Evolutionary conservation across 768 basidiomycete species (phyloP), one percentile per base, ranked within the genome.

Genomic region (Boletus rufocinnamomeus): DNA sequence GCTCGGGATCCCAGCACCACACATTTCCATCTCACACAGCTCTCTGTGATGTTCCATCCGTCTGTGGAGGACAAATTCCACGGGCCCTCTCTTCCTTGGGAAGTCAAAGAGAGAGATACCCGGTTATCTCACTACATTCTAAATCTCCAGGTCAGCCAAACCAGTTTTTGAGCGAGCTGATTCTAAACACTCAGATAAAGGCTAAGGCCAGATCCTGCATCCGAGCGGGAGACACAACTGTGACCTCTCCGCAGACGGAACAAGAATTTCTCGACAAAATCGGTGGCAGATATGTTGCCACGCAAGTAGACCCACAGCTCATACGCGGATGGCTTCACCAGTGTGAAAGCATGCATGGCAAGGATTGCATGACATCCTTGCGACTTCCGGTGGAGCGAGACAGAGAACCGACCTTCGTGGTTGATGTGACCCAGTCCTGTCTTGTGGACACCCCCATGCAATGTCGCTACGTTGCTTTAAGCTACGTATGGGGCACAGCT

Each of bases 261-360:
- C 14, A 53, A 6, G 52, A 50, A 11, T 52, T 51, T 2, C 50
- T 64, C 6, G 30, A 40, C 5, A 19, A 48, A 0, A 40, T 64
- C 14, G 63, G 63, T 11, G 63, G 63, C 0, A 64, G 55, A 64
- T 27, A 32, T 1, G 50, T 65, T 13, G 0, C n/a, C 7, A 27
- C 34, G 1, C 58, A 61, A 32, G 38, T 54, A 13, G 21, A 64
- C 5, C 5, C 23, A 32, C 28, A 60, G 17, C 56, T 67, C 19
- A 21, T 64, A 19, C 53, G 56, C 4, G 14, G 25, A 9, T 64
- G 63, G 65, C 61, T 67, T 54, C 50, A 57, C 9, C 56, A 43
- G 2, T 61, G 62, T 14, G 64, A 65, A 58, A 61, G n/a, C 7
- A 17, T 52, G 6, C 65, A 66, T 3, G 54, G 59, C 2, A 32